phyloP scores from a whole-genome alignment of 2,329 filamentous ascomycete genomes.

The Nothophoma quercina region DNA sequence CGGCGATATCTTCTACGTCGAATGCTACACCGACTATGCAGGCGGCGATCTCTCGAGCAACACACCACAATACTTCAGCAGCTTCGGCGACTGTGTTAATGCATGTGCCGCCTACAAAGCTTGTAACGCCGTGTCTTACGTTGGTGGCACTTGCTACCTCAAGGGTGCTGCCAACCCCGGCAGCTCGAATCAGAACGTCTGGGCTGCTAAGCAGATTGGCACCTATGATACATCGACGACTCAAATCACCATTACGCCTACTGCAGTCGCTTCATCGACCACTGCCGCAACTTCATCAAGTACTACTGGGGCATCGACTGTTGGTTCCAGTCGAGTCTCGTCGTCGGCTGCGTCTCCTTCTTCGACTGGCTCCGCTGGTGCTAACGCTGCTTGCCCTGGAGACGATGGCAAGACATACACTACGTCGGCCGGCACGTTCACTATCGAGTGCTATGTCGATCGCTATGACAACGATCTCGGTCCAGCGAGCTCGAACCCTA shows the following conservation, averaged over 20 bases:
- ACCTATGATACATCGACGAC: background rate
- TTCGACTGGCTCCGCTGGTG: background rate
- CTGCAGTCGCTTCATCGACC: background rate
- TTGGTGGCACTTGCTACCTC: slow-evolving; percentile 3
- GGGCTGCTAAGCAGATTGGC: background rate
- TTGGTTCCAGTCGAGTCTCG: background rate
- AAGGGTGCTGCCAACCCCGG: slow-evolving; percentile 19
- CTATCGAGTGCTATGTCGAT: slow-evolving; percentile 3
- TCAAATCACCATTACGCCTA: background rate
- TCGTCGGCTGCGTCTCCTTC: slow-evolving; percentile 1
- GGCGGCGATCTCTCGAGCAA: slow-evolving; percentile 15
- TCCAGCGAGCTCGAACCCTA: background rate
- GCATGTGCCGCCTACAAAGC: background rate
- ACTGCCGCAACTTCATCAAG: no score
- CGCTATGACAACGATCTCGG: slow-evolving; percentile 1
- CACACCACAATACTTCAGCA: background rate
- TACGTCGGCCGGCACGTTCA: background rate
- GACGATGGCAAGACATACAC: slow-evolving; percentile 3
- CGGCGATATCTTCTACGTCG: slow-evolving; percentile 11
- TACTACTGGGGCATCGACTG: no score
- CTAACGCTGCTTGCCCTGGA: background rate
- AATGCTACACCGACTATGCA: slow-evolving; percentile 19
- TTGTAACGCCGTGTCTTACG: background rate
- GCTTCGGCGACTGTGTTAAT: background rate
- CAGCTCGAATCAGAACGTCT: background rate